A percentile compares a stretch with the other conserved stretches of the same genome.
phyloP scores from a whole-genome alignment of 2,329 filamentous ascomycete genomes.

The Trichoderma arundinaceum region DNA sequence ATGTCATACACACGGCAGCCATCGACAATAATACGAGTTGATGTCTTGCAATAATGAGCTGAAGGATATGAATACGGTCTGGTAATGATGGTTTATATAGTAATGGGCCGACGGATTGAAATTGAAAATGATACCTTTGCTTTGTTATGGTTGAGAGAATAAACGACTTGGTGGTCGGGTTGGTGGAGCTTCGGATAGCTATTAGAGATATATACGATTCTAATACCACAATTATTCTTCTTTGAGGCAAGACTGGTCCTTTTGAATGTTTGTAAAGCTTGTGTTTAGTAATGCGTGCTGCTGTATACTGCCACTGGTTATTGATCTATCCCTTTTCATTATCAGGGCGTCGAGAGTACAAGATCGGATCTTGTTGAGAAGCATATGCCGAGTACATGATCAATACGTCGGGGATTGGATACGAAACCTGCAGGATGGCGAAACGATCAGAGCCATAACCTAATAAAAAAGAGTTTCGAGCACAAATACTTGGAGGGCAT shows the following conservation, averaged over 20 bases:
- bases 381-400: no score
- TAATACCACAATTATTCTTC: neutral
- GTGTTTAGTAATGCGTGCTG: no score
- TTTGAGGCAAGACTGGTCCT: neutral
- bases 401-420: no score
- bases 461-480: no score
- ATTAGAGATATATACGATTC: slow-evolving; percentile 2
- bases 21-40: neutral
- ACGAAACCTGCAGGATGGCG: no score
- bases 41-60: neutral
- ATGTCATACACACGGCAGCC: neutral
- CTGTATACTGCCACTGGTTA: no score
- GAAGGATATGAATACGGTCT: neutral
- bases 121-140: slow-evolving; percentile 23
- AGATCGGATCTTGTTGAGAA: no score
- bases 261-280: neutral
- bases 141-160: slow-evolving; percentile 1
- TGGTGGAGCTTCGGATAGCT: neutral
- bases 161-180: neutral
- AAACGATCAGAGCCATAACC: no score
- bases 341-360: no score
- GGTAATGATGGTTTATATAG: neutral
- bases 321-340: no score
- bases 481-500: no score
- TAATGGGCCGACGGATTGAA: slow-evolving; percentile 5